These are phyloP conservation scores for Neofusicoccum ribis DNA, from an alignment of 2,329 filamentous ascomycete species.

Conservation along the genomic window DNA sequence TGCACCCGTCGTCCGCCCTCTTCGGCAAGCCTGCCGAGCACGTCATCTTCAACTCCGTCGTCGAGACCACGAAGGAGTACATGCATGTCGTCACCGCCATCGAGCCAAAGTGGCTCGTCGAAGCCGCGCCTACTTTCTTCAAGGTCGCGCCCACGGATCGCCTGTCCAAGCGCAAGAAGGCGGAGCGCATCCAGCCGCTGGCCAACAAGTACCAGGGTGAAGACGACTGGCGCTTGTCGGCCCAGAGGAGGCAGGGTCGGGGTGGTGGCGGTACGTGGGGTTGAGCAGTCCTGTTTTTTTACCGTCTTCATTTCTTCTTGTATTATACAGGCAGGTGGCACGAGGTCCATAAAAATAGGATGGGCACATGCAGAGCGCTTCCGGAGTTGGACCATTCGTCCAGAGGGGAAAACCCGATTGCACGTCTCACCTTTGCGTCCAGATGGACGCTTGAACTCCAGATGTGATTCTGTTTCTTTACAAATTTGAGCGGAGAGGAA, in stretches of 20 bases:
- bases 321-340: neutral
- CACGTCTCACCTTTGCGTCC: neutral
- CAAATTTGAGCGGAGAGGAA: no score
- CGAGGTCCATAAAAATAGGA: no score
- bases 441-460: neutral
- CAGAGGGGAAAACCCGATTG: neutral
- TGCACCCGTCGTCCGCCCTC: slow-evolving; percentile 87
- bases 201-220: slow-evolving; percentile 91
- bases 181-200: slow-evolving; percentile 90
- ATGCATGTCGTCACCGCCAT: slow-evolving; percentile 95
- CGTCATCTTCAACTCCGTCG: slow-evolving; percentile 89
- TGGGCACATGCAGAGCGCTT: neutral
- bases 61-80: slow-evolving; percentile 95
- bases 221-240: slow-evolving; percentile 91
- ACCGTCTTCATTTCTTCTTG: neutral
- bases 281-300: slow-evolving; percentile 38
- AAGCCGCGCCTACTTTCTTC: slow-evolving; percentile 98
- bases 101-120: slow-evolving; percentile 90
- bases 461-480: no score
- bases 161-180: slow-evolving; percentile 87
- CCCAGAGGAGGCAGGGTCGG: slow-evolving; percentile 80
- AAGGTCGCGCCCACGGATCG: slow-evolving; percentile 88
- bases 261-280: slow-evolving; percentile 95
- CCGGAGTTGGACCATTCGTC: neutral
- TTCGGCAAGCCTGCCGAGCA: slow-evolving; percentile 97